Evolutionary conservation across 176 grass and related monocot genomes (phyloP).

Genomic region (Eleusine coracana): DNA sequence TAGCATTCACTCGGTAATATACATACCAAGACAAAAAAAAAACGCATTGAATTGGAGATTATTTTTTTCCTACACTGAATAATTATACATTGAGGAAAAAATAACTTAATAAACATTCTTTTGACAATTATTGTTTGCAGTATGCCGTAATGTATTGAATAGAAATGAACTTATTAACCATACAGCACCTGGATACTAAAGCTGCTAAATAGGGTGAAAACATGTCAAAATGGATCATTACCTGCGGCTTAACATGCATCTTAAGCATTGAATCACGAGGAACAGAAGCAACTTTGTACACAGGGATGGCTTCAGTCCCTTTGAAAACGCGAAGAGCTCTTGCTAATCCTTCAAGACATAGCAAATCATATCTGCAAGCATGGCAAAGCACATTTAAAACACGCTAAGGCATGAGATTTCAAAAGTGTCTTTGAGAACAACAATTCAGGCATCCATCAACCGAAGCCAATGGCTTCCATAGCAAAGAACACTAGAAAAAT

Average conservation of each 20-base stretch:
- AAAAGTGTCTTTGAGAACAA: not conserved
- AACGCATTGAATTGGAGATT: no score
- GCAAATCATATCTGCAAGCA: constrained; percentile 81
- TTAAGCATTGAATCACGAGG: constrained; percentile 57
- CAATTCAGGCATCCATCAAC: not conserved
- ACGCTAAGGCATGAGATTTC: not conserved
- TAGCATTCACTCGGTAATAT: not conserved
- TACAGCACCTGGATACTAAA: not conserved
- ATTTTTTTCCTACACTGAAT: not conserved
- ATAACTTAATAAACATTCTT: not conserved
- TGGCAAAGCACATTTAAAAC: constrained; percentile 20
- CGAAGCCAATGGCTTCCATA: not conserved
- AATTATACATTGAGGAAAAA: not conserved
- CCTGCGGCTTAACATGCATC: constrained; percentile 83
- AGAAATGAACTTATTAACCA: constrained; percentile 1
- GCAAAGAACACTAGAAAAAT: not conserved
- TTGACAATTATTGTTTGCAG: not conserved
- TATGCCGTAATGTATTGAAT: not conserved
- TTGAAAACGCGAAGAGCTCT: constrained; percentile 82
- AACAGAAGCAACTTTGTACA: constrained; percentile 57
- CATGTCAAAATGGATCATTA: constrained; percentile 38
- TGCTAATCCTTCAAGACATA: constrained; percentile 92
- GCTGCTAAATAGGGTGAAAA: not conserved
- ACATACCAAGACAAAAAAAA: not conserved
- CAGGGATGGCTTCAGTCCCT: constrained; percentile 58